A percentile compares a stretch with the other conserved stretches of the same genome.
These are phyloP conservation scores for Vicia villosa DNA, from an alignment of 306 rosid species.

Conservation along the genomic window DNA sequence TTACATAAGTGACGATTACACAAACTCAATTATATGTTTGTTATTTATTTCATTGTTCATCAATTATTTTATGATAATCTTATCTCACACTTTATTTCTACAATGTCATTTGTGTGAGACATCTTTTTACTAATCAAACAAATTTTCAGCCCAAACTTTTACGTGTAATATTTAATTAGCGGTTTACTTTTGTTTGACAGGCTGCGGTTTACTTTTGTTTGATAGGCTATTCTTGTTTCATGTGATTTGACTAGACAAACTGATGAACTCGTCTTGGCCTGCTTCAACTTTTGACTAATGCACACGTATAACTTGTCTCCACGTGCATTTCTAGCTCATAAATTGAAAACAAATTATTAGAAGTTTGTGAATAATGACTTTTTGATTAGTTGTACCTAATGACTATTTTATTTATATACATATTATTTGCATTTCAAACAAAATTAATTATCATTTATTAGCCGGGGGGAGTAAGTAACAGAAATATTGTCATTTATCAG, in stretches of 20 bases:
- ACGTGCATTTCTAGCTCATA: not conserved
- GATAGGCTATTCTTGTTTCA: too few species aligned
- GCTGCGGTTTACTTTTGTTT: too few species aligned
- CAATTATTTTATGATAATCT: too few species aligned
- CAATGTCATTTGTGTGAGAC: too few species aligned
- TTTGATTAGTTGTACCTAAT: constrained; percentile 20
- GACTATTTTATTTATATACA: not conserved
- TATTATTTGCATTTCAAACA: not conserved
- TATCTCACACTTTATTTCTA: too few species aligned
- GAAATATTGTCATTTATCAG: constrained; percentile 21
- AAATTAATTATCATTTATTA: constrained; percentile 9
- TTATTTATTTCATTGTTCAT: too few species aligned
- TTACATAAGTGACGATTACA: too few species aligned
- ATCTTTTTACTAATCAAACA: too few species aligned
- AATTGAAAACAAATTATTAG: not conserved
- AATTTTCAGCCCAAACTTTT: too few species aligned
- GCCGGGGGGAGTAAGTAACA: constrained; percentile 40
- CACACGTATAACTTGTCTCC: not conserved
- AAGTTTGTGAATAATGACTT: not conserved
- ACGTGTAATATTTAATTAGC: too few species aligned
- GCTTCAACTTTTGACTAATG: constrained; percentile 5
- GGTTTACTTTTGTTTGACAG: too few species aligned
- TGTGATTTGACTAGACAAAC: not conserved
- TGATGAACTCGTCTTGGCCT: not conserved
- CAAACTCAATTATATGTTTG: too few species aligned